Conservation (phyloP, 768 basidiomycete species). For the Clavaria fumosa region DNA sequence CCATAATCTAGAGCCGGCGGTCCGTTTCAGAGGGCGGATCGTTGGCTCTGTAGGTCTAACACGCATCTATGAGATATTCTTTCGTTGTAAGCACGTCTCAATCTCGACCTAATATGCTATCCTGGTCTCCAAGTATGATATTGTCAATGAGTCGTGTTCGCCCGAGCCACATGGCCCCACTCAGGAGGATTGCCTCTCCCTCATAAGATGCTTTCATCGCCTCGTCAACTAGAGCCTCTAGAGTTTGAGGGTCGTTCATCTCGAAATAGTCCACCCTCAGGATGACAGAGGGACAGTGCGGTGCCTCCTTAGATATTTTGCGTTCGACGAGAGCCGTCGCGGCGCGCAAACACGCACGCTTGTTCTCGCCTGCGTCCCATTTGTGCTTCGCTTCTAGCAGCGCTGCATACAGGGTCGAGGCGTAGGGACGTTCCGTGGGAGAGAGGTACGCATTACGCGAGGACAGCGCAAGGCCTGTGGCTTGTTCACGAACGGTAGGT, state of each 20-base stretch:
- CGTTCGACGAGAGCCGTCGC: conserved; percentile 29
- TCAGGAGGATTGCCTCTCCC: conserved; percentile 43
- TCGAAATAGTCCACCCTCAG: conserved; percentile 74
- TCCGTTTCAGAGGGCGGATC: no score
- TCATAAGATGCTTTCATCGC: conserved; percentile 16
- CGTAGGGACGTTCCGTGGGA: conserved; percentile 41
- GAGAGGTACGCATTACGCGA: conserved; percentile 82
- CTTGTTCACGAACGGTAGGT: conserved; percentile 60
- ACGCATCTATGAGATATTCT: no score
- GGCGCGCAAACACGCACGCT: conserved; percentile 29
- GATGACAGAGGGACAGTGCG: conserved; percentile 27
- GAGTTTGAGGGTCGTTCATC: conserved; percentile 69
- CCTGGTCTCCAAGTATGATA: conserved; percentile 48
- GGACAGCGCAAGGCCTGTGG: conserved; percentile 66
- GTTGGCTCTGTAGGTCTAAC: no score
- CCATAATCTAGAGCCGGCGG: no score
- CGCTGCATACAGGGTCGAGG: conserved; percentile 56
- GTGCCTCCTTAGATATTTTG: conserved; percentile 16
- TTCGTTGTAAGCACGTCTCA: no score
- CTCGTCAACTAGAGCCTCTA: conserved; percentile 38
- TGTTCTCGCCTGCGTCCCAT: conserved; percentile 40
- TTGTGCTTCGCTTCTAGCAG: conserved; percentile 38
- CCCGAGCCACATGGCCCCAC: conserved; percentile 78
- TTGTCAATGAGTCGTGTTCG: conserved; percentile 90
- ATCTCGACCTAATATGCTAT: conserved; percentile 19